Percentiles rank a stretch among this genome's conserved stretches.
Conservation (phyloP, 106 monocot species). For the Xerophyta viscosa region DNA sequence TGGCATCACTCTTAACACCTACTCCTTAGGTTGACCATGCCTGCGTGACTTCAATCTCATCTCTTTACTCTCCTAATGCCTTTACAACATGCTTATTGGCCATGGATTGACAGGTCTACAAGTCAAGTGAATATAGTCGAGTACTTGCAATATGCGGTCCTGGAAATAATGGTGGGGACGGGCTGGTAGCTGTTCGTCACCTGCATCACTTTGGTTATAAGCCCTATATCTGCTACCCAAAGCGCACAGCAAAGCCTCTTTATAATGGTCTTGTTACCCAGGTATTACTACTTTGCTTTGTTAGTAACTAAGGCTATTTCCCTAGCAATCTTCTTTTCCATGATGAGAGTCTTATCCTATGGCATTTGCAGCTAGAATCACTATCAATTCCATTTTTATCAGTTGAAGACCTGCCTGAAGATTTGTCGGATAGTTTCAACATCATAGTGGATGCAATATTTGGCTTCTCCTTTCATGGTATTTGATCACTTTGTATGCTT, state of each 20-base stretch:
- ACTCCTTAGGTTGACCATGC: no score
- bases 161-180: constrained; percentile 99
- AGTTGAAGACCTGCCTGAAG: constrained; percentile 67
- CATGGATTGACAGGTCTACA: constrained; percentile 55
- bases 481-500: no score
- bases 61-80: neutral
- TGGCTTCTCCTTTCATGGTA: constrained; percentile 98
- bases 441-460: constrained; percentile 88
- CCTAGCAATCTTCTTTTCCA: no score
- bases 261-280: constrained; percentile 82
- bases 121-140: constrained; percentile 46
- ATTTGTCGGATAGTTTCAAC: constrained; percentile 70
- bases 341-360: no score
- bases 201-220: constrained; percentile 86
- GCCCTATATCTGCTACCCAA: constrained; percentile 81
- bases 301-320: constrained; percentile 1
- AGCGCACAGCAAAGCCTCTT: constrained; percentile 66
- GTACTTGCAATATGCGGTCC: constrained; percentile 84
- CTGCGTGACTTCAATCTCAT: neutral
- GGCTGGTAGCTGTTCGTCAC: constrained; percentile 90
- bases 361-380: constrained; percentile 64
- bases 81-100: neutral
- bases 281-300: constrained; percentile 17
- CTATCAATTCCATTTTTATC: constrained; percentile 65
- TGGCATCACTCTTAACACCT: no score